Base-by-base conservation (phyloP, 1,139 yeast species). In the Zygotorulaspora mrakii region DNA sequence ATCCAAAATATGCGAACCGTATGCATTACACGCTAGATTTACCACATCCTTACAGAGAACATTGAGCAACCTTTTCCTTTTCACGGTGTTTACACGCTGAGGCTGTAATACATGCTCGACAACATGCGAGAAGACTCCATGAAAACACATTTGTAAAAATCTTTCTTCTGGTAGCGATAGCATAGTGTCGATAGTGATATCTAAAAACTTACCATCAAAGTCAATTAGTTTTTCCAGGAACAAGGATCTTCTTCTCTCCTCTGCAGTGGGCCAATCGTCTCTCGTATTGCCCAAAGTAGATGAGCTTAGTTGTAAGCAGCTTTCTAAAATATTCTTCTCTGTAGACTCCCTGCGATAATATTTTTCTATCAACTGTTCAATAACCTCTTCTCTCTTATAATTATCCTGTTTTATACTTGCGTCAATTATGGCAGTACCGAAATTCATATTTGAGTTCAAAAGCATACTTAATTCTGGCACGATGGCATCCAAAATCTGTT, bases 241-340 rank as follows among this genome's bases (percentile, higher is more conserved):
- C 22, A 85, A 58, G 0, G 95, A 71, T 48, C 94, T 71, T 66
- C 91, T 79, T 70, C 94, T 77, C 61, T 86, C 95, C 53, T 83
- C 91, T 0, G 91, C 84, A 1, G 95, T 84, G 33, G 95, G 94
- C 94, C 95, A 84, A 59, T 86, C 95, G 52, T 80, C 94, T 50
- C 77, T 74, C 2, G 87, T 82, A 59, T 84, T 83, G 21, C 94
- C 94, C 44, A 85, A 66, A 1, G 95, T 86, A 0, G 94, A 84
- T 1, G 74, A 66, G 3, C 79, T 70, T 46, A 86, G 66, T 53
- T 74, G 75, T 38, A 86, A 68, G 14, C 82, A 72, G 46, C 80
- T 81, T 53, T 84, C 94, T 50, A 85, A 75, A 16, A 83, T 71
- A 27, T 73, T 68, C 21, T 62, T 64, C 28, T 58, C 57, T 11